Base-by-base conservation (phyloP, 2,329 filamentous ascomycete genomes). In the Ceratocystis papillata region DNA sequence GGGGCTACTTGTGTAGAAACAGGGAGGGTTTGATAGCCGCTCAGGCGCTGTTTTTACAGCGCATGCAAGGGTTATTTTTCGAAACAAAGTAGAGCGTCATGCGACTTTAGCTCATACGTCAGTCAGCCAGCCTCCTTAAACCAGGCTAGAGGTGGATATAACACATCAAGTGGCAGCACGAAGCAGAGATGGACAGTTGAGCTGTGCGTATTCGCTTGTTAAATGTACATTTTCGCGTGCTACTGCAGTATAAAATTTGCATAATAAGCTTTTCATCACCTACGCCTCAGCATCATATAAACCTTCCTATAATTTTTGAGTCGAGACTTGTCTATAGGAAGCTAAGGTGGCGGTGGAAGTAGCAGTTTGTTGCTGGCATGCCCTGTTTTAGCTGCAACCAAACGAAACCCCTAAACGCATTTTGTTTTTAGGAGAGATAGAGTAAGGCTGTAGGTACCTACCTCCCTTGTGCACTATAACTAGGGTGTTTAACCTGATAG, bases 51-150 rank as follows among this genome's bases (percentile, higher is more conserved):
- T 53, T 12, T 25, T 1, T 6, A 4, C 48, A 3, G 3, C 2
- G 3, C 22, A 12, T 15, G 48, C 20, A 53, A 53, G 22, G 48
- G 48, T 28, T 53, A 28, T 53, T 48, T 20, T 25, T 53, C 25
- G 22, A 53, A 53, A 28, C 48, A 25, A 25, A 53, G 8, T 12
- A 41, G 10, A 25, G 48, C 48, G 48, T 33, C 55, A 57, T 59
- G 55, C 15, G 55, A 59, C 55, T 59, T 30, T 10, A 33, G 33
- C 55, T 59, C 28, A 57, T 17, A 37, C 28, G 55, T 37, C 55
- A 59, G n/a, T 59, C 7, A 25, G 15, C 17, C 55, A 59, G 8
- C 15, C 15, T 59, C 25, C 28, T 37, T 37, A 33, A 59, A 37
- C 12, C 25, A 59, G 55, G 55, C 28, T 37, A 37, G 55, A n/a